Conservation (phyloP, 1,284 basidiomycete genomes). For the Vanrija humicola region DNA sequence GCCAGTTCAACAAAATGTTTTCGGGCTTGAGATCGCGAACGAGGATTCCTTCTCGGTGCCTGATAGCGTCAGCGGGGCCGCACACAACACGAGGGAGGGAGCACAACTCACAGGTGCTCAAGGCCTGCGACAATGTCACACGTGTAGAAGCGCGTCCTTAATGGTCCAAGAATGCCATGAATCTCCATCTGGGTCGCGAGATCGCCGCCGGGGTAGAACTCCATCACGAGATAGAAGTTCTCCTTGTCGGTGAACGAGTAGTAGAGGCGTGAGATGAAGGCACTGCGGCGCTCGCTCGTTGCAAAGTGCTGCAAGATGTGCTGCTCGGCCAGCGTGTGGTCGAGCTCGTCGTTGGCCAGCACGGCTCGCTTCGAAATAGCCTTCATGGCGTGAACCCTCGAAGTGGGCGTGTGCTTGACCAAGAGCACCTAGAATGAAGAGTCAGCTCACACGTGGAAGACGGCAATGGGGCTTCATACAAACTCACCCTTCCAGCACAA, state of each 20-base stretch:
- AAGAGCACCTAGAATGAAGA: slow-evolving; percentile 59
- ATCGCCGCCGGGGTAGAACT: slow-evolving; percentile 95
- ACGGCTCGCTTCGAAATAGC: slow-evolving; percentile 96
- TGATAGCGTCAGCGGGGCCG: slow-evolving; percentile 21
- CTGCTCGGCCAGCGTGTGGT: slow-evolving; percentile 93
- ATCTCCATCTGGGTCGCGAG: slow-evolving; percentile 92
- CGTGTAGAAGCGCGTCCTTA: slow-evolving; percentile 91
- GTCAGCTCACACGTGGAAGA: neutral
- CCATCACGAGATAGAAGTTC: slow-evolving; percentile 67
- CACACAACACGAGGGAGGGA: neutral
- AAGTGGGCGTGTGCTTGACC: slow-evolving; percentile 68
- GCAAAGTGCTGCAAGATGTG: slow-evolving; percentile 84
- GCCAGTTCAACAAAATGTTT: slow-evolving; percentile 86
- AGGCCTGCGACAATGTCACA: slow-evolving; percentile 94
- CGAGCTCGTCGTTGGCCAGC: slow-evolving; percentile 87
- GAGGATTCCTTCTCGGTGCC: slow-evolving; percentile 51
- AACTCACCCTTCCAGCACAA: slow-evolving; percentile 76
- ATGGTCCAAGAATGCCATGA: slow-evolving; percentile 85
- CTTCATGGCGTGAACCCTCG: slow-evolving; percentile 83
- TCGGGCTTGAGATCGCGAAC: slow-evolving; percentile 56
- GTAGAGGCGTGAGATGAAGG: slow-evolving; percentile 89
- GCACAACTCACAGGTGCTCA: slow-evolving; percentile 62
- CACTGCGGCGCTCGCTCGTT: slow-evolving; percentile 63
- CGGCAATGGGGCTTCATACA: neutral
- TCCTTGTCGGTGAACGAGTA: slow-evolving; percentile 96